Conservation (phyloP, 2,329 filamentous ascomycete species). For the Pseudogymnoascus sp. region DNA sequence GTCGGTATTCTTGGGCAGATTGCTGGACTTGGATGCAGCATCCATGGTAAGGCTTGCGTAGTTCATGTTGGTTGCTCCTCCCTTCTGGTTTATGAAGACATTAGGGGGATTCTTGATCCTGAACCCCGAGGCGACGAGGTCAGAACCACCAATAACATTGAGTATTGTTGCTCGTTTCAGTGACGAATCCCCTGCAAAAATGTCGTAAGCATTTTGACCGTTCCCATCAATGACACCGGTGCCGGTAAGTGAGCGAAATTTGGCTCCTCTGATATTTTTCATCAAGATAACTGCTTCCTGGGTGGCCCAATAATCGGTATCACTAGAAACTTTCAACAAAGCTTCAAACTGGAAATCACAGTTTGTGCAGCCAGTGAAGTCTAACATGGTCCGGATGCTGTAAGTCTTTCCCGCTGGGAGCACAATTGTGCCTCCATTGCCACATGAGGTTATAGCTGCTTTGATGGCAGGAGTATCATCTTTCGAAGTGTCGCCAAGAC, state of each 20-base stretch:
- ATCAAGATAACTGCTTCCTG: conserved; percentile 35
- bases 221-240: conserved; percentile 40
- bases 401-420: conserved; percentile 37
- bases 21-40: conserved; percentile 34
- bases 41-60: conserved; percentile 34
- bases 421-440: conserved; percentile 38
- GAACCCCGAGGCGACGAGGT: conserved; percentile 27
- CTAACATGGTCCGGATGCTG: conserved; percentile 36
- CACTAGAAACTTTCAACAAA: conserved; percentile 32
- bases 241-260: conserved; percentile 35
- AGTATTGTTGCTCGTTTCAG: conserved; percentile 37
- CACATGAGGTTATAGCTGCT: conserved; percentile 33
- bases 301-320: conserved; percentile 37
- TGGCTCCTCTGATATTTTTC: conserved; percentile 32
- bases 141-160: conserved; percentile 33
- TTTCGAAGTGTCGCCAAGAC: conserved; percentile 19
- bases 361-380: conserved; percentile 35
- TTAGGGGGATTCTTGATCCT: conserved; percentile 39
- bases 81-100: conserved; percentile 37
- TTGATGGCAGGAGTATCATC: conserved; percentile 40
- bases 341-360: conserved; percentile 43
- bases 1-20: conserved; percentile 29
- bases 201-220: conserved; percentile 37
- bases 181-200: conserved; percentile 32
- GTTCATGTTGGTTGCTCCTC: conserved; percentile 29